Evolutionary conservation across 345 rosid genomes (phyloP).

Genomic region (Eucalyptus sp.): DNA sequence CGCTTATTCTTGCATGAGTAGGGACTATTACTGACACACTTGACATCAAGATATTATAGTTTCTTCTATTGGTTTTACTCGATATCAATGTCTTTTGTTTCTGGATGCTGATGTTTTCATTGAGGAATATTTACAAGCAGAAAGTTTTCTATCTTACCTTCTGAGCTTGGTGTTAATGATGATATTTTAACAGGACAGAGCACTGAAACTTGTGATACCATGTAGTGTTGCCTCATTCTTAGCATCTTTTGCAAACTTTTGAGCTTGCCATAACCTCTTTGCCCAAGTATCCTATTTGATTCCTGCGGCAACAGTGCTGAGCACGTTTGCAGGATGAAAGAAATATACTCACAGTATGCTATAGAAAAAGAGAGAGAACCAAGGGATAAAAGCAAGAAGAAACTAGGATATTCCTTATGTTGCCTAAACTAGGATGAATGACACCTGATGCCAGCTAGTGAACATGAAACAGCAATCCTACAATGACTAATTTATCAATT

Average conservation of each 20-base stretch:
- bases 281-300: constrained; percentile 46
- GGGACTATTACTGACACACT: neutral
- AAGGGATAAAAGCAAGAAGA: neutral
- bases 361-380: neutral
- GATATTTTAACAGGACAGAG: constrained; percentile 72
- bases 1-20: neutral
- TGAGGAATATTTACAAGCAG: neutral
- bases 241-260: constrained; percentile 64
- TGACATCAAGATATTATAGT: neutral
- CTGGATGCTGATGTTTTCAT: neutral
- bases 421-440: neutral
- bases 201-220: constrained; percentile 78
- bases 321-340: neutral
- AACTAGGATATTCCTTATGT: neutral
- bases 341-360: neutral
- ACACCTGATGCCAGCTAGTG: neutral
- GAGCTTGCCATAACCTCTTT: constrained; percentile 47
- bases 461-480: neutral
- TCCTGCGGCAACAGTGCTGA: constrained; percentile 22
- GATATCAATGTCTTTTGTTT: neutral
- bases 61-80: neutral
- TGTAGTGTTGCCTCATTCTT: constrained; percentile 67
- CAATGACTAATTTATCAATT: neutral
- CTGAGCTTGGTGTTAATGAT: neutral
- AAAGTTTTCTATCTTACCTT: neutral